These are phyloP conservation scores for Cryptosporidium muris DNA, from an alignment of 169 alveolate species.

Conservation along the genomic window DNA sequence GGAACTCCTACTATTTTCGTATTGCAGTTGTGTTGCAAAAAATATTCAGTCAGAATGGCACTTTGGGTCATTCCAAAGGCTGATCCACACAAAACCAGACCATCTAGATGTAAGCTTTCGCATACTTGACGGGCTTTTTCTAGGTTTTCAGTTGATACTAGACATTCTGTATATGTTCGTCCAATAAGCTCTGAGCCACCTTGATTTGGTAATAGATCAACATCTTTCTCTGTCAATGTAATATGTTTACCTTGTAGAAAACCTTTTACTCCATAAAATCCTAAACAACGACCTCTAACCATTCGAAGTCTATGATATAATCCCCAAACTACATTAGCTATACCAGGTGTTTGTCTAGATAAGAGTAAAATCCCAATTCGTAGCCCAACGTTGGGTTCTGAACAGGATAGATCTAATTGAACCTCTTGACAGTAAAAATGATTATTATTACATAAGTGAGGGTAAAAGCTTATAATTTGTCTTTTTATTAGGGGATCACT, in stretches of 20 bases:
- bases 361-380: slow-evolving; percentile 91
- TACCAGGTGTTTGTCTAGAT: slow-evolving; percentile 97
- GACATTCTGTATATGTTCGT: slow-evolving; percentile 78
- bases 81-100: slow-evolving; percentile 95
- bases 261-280: slow-evolving; percentile 89
- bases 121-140: slow-evolving; percentile 76
- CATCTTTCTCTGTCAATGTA: slow-evolving; percentile 85
- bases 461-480: slow-evolving; percentile 86
- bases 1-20: slow-evolving; percentile 95
- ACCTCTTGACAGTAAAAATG: slow-evolving; percentile 73
- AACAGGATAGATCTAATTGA: slow-evolving; percentile 45
- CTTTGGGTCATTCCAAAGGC: slow-evolving; percentile 95
- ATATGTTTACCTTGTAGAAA: slow-evolving; percentile 88
- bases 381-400: slow-evolving; percentile 65
- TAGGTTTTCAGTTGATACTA: slow-evolving; percentile 81
- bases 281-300: slow-evolving; percentile 85
- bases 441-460: slow-evolving; percentile 78
- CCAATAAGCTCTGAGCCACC: slow-evolving; percentile 96
- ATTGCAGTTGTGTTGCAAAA: slow-evolving; percentile 82
- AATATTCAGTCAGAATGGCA: slow-evolving; percentile 89
- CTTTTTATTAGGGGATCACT: slow-evolving; percentile 87
- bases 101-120: slow-evolving; percentile 85
- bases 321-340: slow-evolving; percentile 95
- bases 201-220: slow-evolving; percentile 90
- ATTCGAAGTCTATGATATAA: slow-evolving; percentile 86